Evolutionary conservation across 2,329 filamentous ascomycete genomes (phyloP).

Genomic region (Pestalotiopsis sp.): DNA sequence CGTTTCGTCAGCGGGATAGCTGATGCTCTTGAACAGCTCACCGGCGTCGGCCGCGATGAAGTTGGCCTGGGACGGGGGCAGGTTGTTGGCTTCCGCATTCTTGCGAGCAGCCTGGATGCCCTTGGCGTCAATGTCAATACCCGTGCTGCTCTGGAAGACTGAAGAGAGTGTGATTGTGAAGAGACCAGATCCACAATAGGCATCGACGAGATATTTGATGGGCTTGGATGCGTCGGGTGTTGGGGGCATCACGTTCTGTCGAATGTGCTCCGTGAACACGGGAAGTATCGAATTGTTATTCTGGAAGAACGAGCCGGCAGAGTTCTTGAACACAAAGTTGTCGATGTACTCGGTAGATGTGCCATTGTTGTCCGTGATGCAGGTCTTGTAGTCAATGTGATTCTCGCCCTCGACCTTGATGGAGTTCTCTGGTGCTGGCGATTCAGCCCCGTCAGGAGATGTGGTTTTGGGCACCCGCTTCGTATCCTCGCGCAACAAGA

Average conservation of each 20-base stretch:
- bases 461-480: conserved; percentile 61
- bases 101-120: conserved; percentile 78
- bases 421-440: conserved; percentile 32
- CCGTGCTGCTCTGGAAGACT: conserved; percentile 81
- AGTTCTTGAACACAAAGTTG: conserved; percentile 84
- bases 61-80: conserved; percentile 68
- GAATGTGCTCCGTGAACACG: conserved; percentile 84
- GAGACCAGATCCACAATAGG: conserved; percentile 95
- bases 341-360: conserved; percentile 88
- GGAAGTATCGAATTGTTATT: conserved; percentile 99
- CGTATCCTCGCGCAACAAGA: conserved; percentile 87
- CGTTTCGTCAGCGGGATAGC: conserved; percentile 77
- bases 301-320: conserved; percentile 95
- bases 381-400: conserved; percentile 80
- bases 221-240: conserved; percentile 29
- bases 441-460: conserved; percentile 9
- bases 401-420: conserved; percentile 59
- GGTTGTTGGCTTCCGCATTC: conserved; percentile 79
- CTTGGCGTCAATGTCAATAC: conserved; percentile 84
- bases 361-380: conserved; percentile 83
- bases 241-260: conserved; percentile 71
- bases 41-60: conserved; percentile 91
- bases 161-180: conserved; percentile 93
- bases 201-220: conserved; percentile 91
- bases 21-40: conserved; percentile 77